Evolutionary conservation across 345 rosid genomes (phyloP), one percentile per base, ranked within the genome.

Genomic region (Citrus cavaleriei): DNA sequence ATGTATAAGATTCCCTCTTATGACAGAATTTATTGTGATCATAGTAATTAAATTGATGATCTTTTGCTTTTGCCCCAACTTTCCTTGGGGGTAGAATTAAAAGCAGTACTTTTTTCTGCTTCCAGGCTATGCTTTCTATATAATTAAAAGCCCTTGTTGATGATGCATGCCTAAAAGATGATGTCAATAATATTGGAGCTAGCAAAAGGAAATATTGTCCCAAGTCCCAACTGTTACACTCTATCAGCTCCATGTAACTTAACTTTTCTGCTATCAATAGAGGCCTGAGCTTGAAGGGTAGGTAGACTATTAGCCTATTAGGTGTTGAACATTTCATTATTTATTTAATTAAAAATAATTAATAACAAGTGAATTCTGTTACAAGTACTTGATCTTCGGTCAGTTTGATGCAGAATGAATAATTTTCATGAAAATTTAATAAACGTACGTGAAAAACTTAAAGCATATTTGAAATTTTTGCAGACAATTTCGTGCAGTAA

Each of bases 141-240:
- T 22, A 30, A 64, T 22, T 22, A 22, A n/a, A 22, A 37, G 24
- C 27, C 51, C 16, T 22, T 25, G 74, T 51, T 30, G 51, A 46
- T 13, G 51, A 46, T 30, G 27, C 25, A 24, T 21, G 27, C 55
- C 68, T 19, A 38, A 40, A 10, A 65, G 62, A 32, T 63, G 30
- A 51, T 59, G 57, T 28, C 60, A 65, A 22, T 13, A 51, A n/a
- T 76, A 54, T 76, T 66, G 64, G 51, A 66, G 72, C 62, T 54
- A 24, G 49, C 72, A 76, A 35, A 67, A 51, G 59, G 27, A 13
- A 13, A 21, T 72, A 24, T 37, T 59, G 35, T 6, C 38, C 16
- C 68, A 60, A 22, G 18, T 46, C 51, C 51, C 51, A 46, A 13
- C 16, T 3, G 3, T 10, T 10, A 42, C 46, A 40, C 13, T 40